These are phyloP conservation scores for Calocybe cyanea DNA, from an alignment of 768 basidiomycete species.

Conservation along the genomic window DNA sequence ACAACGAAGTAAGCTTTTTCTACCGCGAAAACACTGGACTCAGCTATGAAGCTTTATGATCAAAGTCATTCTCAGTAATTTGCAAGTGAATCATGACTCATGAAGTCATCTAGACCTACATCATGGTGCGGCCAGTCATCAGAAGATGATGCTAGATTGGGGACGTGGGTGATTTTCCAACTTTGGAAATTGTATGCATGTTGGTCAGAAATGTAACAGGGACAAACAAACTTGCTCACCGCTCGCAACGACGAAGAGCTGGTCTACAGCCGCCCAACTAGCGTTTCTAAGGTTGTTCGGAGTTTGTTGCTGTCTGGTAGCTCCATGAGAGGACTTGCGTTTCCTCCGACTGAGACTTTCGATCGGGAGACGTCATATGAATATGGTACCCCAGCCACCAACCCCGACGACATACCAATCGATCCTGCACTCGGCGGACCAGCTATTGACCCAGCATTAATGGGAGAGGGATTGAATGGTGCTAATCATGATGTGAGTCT, in stretches of 20 bases:
- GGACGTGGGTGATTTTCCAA: not conserved
- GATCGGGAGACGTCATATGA: slow-evolving; percentile 59
- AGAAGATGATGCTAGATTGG: not conserved
- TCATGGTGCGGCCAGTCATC: no score
- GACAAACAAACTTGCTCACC: slow-evolving; percentile 38
- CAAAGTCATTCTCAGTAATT: not conserved
- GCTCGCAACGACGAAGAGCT: slow-evolving; percentile 38
- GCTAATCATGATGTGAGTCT: slow-evolving; percentile 35
- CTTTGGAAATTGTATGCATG: slow-evolving; percentile 2
- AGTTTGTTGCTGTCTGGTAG: not conserved
- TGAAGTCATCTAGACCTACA: no score
- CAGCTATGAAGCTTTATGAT: no score
- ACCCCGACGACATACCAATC: slow-evolving; percentile 69
- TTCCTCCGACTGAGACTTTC: slow-evolving; percentile 43
- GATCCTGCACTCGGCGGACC: slow-evolving; percentile 66
- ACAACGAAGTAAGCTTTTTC: no score
- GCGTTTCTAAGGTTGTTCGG: slow-evolving; percentile 6
- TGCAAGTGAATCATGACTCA: not conserved
- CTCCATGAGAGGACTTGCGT: slow-evolving; percentile 60
- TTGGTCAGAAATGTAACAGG: slow-evolving; percentile 23
- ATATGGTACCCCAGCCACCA: slow-evolving; percentile 54
- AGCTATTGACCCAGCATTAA: slow-evolving; percentile 51
- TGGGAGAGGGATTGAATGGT: slow-evolving; percentile 23
- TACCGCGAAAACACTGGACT: no score
- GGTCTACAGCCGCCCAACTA: slow-evolving; percentile 12